phyloP scores from a whole-genome alignment of 169 alveolate species.

The Plasmodium fragile region DNA sequence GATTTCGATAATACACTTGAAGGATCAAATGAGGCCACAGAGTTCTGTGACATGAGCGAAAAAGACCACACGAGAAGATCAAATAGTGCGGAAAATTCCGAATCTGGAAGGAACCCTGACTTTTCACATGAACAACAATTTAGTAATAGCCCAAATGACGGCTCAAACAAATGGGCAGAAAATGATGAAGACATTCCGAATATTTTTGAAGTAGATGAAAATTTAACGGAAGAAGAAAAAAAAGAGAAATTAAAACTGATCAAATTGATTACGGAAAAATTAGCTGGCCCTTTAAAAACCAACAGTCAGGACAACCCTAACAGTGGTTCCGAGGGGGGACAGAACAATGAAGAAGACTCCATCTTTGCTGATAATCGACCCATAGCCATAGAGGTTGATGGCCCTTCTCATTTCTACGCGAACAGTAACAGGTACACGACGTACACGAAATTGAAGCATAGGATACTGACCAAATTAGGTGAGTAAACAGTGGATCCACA shows the following conservation, averaged over 20 bases:
- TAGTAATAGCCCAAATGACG: neutral
- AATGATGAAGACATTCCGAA: slow-evolving; percentile 75
- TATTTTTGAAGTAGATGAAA: slow-evolving; percentile 72
- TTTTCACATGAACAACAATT: neutral
- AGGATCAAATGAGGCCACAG: neutral
- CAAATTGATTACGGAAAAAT: slow-evolving; percentile 69
- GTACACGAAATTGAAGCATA: slow-evolving; percentile 91
- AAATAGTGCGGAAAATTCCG: neutral
- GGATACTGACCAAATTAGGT: slow-evolving; percentile 93
- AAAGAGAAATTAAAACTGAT: slow-evolving; percentile 54
- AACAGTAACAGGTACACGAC: slow-evolving; percentile 90
- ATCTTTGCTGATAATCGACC: slow-evolving; percentile 87
- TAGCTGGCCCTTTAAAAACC: slow-evolving; percentile 68
- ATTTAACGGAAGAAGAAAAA: slow-evolving; percentile 73
- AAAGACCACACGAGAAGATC: neutral
- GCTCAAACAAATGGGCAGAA: slow-evolving; percentile 25
- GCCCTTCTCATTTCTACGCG: slow-evolving; percentile 94
- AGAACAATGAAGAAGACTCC: slow-evolving; percentile 19
- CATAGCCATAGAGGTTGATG: slow-evolving; percentile 93
- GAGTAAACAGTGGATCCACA: neutral
- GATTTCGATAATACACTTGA: neutral
- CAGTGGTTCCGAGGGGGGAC: neutral
- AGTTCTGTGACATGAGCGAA: neutral
- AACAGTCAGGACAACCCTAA: neutral
- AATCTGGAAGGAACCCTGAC: slow-evolving; percentile 2